Evolutionary conservation across 2,329 filamentous ascomycete genomes (phyloP).

Genomic region (Elsinoe arachidis): DNA sequence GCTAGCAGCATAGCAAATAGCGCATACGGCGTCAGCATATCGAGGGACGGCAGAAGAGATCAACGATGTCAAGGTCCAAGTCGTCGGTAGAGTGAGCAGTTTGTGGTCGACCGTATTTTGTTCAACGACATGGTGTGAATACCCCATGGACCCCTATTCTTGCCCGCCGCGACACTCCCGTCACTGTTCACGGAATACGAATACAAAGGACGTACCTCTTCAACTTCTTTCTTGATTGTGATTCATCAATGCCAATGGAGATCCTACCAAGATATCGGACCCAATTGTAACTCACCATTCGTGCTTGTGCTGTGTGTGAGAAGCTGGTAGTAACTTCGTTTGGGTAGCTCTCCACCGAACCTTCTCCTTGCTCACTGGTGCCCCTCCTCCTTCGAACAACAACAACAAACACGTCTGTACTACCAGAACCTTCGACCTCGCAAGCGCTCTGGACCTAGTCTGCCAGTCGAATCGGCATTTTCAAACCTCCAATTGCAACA

Average conservation of each 20-base stretch:
- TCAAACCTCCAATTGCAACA: not conserved
- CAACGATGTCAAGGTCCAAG: not conserved
- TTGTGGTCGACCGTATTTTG: not conserved
- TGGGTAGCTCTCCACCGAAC: not conserved
- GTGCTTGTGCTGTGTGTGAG: too few relatives aligned
- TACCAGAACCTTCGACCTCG: not conserved
- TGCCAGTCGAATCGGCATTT: too few relatives aligned
- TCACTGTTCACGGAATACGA: too few relatives aligned
- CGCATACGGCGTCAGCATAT: constrained; percentile 1
- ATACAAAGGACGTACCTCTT: too few relatives aligned
- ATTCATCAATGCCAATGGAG: too few relatives aligned
- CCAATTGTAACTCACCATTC: too few relatives aligned
- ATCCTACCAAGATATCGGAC: too few relatives aligned
- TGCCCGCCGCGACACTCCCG: not conserved
- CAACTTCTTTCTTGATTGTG: too few relatives aligned
- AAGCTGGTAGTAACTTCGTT: too few relatives aligned
- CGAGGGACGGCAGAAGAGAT: not conserved
- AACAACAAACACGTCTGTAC: not conserved
- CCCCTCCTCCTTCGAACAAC: not conserved
- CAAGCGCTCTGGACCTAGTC: too few relatives aligned
- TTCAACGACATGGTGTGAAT: too few relatives aligned
- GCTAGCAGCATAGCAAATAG: constrained; percentile 4
- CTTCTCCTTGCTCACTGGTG: not conserved
- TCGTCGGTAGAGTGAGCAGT: not conserved
- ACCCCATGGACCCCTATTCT: not conserved